Evolutionary conservation across 495 filamentous ascomycete species (phyloP), one percentile per base, ranked within the genome.

Genomic region (Haplographium delicatum): DNA sequence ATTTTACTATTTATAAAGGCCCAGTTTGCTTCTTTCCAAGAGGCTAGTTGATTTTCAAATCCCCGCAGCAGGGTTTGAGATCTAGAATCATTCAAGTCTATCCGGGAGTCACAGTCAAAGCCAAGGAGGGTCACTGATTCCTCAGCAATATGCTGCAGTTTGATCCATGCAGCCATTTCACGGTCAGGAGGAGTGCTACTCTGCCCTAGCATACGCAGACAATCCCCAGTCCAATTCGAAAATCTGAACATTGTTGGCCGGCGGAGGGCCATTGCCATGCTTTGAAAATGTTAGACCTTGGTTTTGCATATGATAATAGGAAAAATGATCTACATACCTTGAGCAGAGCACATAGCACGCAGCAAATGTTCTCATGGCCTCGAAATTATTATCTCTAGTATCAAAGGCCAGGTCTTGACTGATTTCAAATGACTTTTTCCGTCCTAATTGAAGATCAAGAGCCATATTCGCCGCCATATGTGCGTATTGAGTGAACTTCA

Each of bases 141-240:
- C 56, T 96, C 91, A 18, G 85, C 85, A 28, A 96, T 82, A 46
- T 80, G 81, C 42, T 86, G 88, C 28, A 89, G 73, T 60, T 81
- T 85, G 5, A 90, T 79, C 70, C 87, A 82, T 53, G 91, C 85
- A 46, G 83, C 79, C 11, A 95, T 66, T 8, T 77, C 70, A 54
- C 72, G 80, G 62, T 97, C 91, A 2, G 86, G 82, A 0, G 82
- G 77, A 7, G 81, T n/a, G n/a, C n/a, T n/a, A n/a, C n/a, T n/a
- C 69, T 0, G 86, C 82, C 24, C 90, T 80, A 5, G 85, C 76
- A 16, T 84, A 85, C 2, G 68, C 2, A 97, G 68, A 2, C 85
- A 75, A 1, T 86, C 78, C 65, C 53, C 84, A 91, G 57, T 97
- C 90, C 15, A 83, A 79, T 81, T 95, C 88, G 59, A 93, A 94